Evolutionary conservation across 495 filamentous ascomycete genomes (phyloP), one percentile per base, ranked within the genome.

Genomic region (Penicillium malachiteum): DNA sequence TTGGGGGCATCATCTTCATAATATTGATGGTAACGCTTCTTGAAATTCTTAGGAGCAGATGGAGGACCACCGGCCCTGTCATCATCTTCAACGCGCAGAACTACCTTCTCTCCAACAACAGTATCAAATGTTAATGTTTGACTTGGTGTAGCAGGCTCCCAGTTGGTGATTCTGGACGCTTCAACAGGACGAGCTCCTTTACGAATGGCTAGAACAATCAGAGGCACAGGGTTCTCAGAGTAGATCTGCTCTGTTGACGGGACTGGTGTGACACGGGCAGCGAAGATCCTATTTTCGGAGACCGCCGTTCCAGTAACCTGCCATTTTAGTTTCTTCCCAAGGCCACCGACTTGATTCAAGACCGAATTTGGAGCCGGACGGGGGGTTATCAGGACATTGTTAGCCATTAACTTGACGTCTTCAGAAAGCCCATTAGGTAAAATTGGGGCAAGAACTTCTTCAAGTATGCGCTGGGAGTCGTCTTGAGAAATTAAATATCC

Each of bases 381-480:
- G 3, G 90, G 85, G 7, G 84, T 86, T 63, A 98, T 97, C 51
- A 97, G 79, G 61, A 98, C 92, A 67, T 84, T 92, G 71, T 95
- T 96, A 48, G 88, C 93, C 65, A 96, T 85, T 62, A 83, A 85
- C 56, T 89, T 92, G 54, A 97, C 69, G 32, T 96, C 90, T 45
- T 79, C 76, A 61, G 70, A 60, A 48, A 76, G 63, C 48, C 74
- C 74, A 7, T 63, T 59, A 41, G 74, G 73, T 37, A 77, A 52
- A 40, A 72, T 59, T 7, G 87, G 86, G 14, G 83, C 73, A 42
- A 88, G 76, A 39, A 87, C 73, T 47, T 92, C 81, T 3, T 78
- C 77, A 44, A 90, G 81, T 16, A 98, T 74, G 43, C 80, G 81
- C 54, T 86, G 80, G 5, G 87, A 87, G 62, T 90, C 88, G 31